Percentiles rank a stretch among this genome's conserved stretches.
phyloP scores from a whole-genome alignment of 2,329 filamentous ascomycete species.

The Pyrenophora teres region DNA sequence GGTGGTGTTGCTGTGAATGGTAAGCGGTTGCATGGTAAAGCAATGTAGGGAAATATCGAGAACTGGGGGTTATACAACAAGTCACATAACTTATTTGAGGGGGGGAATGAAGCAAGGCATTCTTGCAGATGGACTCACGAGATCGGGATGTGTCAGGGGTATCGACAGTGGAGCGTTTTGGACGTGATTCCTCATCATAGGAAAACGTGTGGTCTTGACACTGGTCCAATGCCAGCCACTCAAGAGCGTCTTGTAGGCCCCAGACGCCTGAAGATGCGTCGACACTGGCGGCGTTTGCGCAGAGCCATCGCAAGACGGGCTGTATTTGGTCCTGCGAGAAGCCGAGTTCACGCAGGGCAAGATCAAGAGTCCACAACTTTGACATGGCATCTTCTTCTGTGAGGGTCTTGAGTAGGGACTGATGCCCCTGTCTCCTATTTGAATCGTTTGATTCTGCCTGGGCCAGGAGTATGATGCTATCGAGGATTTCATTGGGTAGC shows the following conservation, averaged over 20 bases:
- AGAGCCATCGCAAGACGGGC: slow-evolving; percentile 43
- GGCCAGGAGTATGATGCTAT: slow-evolving; percentile 75
- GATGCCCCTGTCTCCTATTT: slow-evolving; percentile 53
- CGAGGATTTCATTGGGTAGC: slow-evolving; percentile 78
- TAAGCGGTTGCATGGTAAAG: not conserved
- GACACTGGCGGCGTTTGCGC: slow-evolving; percentile 41
- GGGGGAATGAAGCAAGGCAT: not conserved
- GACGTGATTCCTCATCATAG: slow-evolving; percentile 63
- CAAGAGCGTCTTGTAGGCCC: slow-evolving; percentile 85
- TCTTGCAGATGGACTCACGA: slow-evolving; percentile 21
- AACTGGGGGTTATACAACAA: not conserved
- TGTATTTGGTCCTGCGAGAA: slow-evolving; percentile 58
- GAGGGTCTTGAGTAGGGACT: slow-evolving; percentile 49
- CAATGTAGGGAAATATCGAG: not conserved
- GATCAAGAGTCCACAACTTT: slow-evolving; percentile 82
- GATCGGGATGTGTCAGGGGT: slow-evolving; percentile 34
- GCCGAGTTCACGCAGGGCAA: slow-evolving; percentile 69
- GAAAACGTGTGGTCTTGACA: slow-evolving; percentile 69
- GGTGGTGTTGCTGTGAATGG: slow-evolving; percentile 11
- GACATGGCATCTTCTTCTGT: slow-evolving; percentile 78
- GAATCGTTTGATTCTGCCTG: slow-evolving; percentile 63
- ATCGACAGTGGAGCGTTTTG: slow-evolving; percentile 22
- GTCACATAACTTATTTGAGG: no score
- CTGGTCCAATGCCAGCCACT: slow-evolving; percentile 86
- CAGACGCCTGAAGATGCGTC: slow-evolving; percentile 68